Conservation (phyloP, 257 asterid species). For the Knoxia roxburghii region DNA sequence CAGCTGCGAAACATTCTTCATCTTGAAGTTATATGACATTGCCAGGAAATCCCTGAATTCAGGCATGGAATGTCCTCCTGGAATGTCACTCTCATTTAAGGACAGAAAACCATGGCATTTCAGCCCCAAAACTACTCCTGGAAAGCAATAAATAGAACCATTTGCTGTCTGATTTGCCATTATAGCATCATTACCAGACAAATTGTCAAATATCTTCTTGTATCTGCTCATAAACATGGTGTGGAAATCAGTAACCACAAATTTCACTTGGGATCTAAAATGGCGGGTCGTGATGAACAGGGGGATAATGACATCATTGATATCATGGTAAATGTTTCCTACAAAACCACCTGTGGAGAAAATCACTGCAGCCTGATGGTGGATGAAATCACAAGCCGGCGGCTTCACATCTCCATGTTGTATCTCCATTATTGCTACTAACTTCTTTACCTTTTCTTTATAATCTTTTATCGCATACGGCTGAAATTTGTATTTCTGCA, state of each 20-base stretch:
- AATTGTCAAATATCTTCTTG: constrained; percentile 21
- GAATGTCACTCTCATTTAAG: constrained; percentile 33
- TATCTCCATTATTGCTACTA: constrained; percentile 43
- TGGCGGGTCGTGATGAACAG: constrained; percentile 47
- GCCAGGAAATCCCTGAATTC: constrained; percentile 36
- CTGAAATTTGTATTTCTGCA: constrained; percentile 25
- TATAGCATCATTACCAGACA: constrained; percentile 33
- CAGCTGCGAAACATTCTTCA: constrained; percentile 28
- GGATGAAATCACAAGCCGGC: constrained; percentile 24
- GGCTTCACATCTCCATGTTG: constrained; percentile 24
- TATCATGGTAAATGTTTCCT: constrained; percentile 49
- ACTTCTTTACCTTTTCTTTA: constrained; percentile 29
- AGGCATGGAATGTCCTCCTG: constrained; percentile 33
- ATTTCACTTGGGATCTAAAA: constrained; percentile 26
- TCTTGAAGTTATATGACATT: constrained; percentile 25
- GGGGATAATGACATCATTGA: constrained; percentile 58
- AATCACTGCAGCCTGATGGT: constrained; percentile 34
- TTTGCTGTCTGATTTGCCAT: constrained; percentile 24
- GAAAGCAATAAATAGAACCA: constrained; percentile 43
- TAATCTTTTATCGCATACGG: constrained; percentile 60
- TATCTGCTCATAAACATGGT: constrained; percentile 32
- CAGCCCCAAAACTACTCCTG: constrained; percentile 46
- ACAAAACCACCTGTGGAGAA: constrained; percentile 47
- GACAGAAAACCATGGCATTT: constrained; percentile 42
- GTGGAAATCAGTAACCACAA: constrained; percentile 39